Conservation (phyloP, 2,329 filamentous ascomycete species). For the Monilinia aucupariae region DNA sequence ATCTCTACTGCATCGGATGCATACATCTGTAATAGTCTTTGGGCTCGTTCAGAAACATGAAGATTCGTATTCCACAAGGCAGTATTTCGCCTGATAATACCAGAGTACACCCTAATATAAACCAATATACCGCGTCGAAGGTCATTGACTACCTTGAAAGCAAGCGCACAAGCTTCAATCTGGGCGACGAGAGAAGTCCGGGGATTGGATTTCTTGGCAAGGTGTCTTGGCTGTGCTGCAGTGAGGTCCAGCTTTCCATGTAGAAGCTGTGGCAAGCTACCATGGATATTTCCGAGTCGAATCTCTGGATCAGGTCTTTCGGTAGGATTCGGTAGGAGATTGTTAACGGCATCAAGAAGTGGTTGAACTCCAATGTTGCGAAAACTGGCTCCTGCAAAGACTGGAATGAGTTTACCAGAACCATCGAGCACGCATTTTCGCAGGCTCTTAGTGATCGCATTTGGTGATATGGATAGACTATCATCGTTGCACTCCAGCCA, state of each 20-base stretch:
- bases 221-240: slow-evolving; percentile 29
- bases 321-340: slow-evolving; percentile 76
- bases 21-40: slow-evolving; percentile 82
- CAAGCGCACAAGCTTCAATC: slow-evolving; percentile 63
- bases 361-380: slow-evolving; percentile 92
- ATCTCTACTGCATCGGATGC: slow-evolving; percentile 84
- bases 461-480: slow-evolving; percentile 58
- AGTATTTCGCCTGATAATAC: slow-evolving; percentile 66
- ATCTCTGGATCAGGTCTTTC: slow-evolving; percentile 78
- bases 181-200: slow-evolving; percentile 39
- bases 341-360: slow-evolving; percentile 79
- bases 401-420: slow-evolving; percentile 69
- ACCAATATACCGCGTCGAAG: slow-evolving; percentile 79
- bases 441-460: slow-evolving; percentile 66
- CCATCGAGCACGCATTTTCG: slow-evolving; percentile 64
- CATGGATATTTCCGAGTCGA: slow-evolving; percentile 53
- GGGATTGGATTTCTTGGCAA: slow-evolving; percentile 38
- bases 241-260: slow-evolving; percentile 41
- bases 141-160: slow-evolving; percentile 94
- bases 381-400: slow-evolving; percentile 90
- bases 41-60: slow-evolving; percentile 69
- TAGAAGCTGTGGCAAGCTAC: slow-evolving; percentile 48
- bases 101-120: slow-evolving; percentile 88
- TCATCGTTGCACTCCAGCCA: slow-evolving; percentile 76
- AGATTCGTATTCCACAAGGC: slow-evolving; percentile 84